Conservation (phyloP, 805 yeast species). For the Wickerhamomyces queroliae region DNA sequence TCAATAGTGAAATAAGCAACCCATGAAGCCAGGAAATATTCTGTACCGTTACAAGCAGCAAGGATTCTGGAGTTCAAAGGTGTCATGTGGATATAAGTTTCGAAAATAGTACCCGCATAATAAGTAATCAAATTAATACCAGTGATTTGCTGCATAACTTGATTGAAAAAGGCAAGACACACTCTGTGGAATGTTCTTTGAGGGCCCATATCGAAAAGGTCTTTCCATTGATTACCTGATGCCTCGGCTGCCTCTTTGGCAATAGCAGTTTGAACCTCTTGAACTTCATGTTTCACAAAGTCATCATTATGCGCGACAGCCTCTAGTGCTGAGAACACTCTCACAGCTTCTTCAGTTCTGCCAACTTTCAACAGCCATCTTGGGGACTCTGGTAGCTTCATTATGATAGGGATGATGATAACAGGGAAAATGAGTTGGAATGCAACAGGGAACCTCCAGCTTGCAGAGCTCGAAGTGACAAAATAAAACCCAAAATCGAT, state of each 20-base stretch:
- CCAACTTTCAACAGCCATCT: constrained; percentile 38
- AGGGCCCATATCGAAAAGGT: neutral
- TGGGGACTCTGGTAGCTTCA: constrained; percentile 44
- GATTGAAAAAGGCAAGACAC: neutral
- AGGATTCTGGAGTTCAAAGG: neutral
- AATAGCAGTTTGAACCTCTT: constrained; percentile 2
- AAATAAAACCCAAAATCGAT: constrained; percentile 23
- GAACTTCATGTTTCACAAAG: constrained; percentile 14
- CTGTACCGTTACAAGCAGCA: constrained; percentile 1
- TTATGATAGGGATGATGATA: constrained; percentile 30
- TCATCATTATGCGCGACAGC: constrained; percentile 28
- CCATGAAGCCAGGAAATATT: neutral
- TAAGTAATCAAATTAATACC: constrained; percentile 1
- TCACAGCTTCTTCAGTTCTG: constrained; percentile 36
- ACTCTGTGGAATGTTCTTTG: neutral
- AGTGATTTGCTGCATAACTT: constrained; percentile 1
- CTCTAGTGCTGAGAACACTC: constrained; percentile 22
- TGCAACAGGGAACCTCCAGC: constrained; percentile 51
- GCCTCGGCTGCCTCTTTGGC: neutral
- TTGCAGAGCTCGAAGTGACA: constrained; percentile 12
- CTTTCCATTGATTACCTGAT: neutral
- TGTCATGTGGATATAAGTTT: neutral
- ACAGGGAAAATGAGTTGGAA: constrained; percentile 44
- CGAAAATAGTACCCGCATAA: neutral
- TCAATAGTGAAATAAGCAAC: constrained; percentile 33